Percentiles rank a stretch among this genome's conserved stretches.
These are phyloP conservation scores for Cercospora zeae-maydis DNA, from an alignment of 2,329 filamentous ascomycete genomes.

Conservation along the genomic window DNA sequence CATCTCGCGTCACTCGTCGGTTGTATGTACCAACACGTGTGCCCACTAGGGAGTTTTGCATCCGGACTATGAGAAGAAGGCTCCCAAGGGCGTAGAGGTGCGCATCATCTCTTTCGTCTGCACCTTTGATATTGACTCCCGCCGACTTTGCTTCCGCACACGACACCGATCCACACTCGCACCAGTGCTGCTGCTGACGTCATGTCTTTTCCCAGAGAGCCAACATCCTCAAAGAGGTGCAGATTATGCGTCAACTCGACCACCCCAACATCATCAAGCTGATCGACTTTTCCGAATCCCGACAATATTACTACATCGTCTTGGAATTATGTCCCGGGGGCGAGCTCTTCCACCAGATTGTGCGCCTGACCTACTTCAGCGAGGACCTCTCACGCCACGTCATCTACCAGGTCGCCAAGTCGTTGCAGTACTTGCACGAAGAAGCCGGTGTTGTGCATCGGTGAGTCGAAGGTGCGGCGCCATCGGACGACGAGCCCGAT, in stretches of 20 bases:
- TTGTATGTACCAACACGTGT: constrained; percentile 26
- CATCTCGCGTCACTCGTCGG: neutral
- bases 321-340: constrained; percentile 92
- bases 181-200: constrained; percentile 41
- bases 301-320: constrained; percentile 96
- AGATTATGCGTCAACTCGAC: constrained; percentile 96
- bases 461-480: constrained; percentile 52
- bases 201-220: constrained; percentile 62
- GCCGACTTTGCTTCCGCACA: constrained; percentile 6
- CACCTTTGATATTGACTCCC: constrained; percentile 6
- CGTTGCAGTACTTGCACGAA: constrained; percentile 89
- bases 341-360: constrained; percentile 97
- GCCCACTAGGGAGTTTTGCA: constrained; percentile 63
- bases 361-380: constrained; percentile 96
- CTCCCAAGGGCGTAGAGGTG: constrained; percentile 95
- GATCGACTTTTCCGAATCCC: constrained; percentile 87
- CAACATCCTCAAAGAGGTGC: constrained; percentile 97
- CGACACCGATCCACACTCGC: neutral
- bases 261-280: constrained; percentile 95
- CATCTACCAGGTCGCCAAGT: constrained; percentile 91
- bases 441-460: constrained; percentile 94
- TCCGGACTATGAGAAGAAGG: constrained; percentile 85
- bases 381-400: constrained; percentile 92
- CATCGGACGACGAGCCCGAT: neutral
- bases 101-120: constrained; percentile 43